Evolutionary conservation across 805 yeast species (phyloP).

Genomic region (Candida lessepsii): DNA sequence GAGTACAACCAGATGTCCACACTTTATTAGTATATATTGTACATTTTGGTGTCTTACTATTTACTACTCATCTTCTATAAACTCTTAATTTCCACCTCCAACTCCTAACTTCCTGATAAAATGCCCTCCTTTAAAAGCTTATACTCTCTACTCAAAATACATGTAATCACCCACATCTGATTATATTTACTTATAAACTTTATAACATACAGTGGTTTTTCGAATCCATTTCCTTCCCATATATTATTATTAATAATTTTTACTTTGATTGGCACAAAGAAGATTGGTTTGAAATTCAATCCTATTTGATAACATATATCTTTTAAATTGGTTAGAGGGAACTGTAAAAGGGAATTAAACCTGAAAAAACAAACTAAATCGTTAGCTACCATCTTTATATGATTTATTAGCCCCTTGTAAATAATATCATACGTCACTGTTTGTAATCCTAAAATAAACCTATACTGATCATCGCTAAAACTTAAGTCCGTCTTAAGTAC

Average conservation of each 20-base stretch:
- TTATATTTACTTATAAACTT: conserved; percentile 24
- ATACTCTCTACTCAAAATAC: conserved; percentile 15
- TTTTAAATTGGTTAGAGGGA: conserved; percentile 27
- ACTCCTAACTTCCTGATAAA: too few relatives aligned
- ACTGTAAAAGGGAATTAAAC: not conserved
- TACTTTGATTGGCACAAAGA: conserved; percentile 21
- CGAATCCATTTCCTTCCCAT: not conserved
- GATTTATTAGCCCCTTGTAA: conserved; percentile 4
- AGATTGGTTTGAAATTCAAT: conserved; percentile 20
- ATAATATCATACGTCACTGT: conserved; percentile 2
- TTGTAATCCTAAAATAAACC: conserved; percentile 13
- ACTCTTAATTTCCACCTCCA: too few relatives aligned
- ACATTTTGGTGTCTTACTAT: too few relatives aligned
- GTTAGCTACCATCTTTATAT: conserved; percentile 2
- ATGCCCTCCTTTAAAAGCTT: too few relatives aligned
- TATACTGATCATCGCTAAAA: conserved; percentile 15
- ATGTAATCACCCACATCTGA: conserved; percentile 28
- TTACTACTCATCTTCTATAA: too few relatives aligned
- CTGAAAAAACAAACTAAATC: conserved; percentile 5
- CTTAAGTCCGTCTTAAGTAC: conserved; percentile 12
- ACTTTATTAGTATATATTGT: too few relatives aligned
- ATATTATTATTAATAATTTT: not conserved
- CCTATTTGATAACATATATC: conserved; percentile 25
- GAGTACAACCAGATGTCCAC: too few relatives aligned
- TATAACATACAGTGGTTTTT: conserved; percentile 3